Evolutionary conservation across 208 protist species (phyloP).

Genomic region (Trypanosoma lewisi): DNA sequence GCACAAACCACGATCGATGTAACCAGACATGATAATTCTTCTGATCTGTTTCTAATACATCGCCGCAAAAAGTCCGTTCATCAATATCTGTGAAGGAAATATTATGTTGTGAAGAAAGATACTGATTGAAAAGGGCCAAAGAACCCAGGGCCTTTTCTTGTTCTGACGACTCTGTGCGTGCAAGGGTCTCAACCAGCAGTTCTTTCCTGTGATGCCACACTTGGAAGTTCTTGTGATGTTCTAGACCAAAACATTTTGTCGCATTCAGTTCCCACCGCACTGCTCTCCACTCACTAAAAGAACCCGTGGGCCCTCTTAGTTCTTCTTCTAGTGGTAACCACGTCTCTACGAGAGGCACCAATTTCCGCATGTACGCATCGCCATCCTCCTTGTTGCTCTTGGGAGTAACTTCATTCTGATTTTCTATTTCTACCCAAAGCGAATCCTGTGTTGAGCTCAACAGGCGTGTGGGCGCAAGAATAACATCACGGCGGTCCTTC

Average conservation of each 20-base stretch:
- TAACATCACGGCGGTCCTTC: conserved; percentile 65
- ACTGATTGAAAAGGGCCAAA: conserved; percentile 17
- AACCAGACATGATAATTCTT: conserved; percentile 90
- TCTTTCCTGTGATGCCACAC: conserved; percentile 80
- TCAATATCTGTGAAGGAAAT: conserved; percentile 59
- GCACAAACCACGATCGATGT: conserved; percentile 70
- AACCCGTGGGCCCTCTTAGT: not conserved
- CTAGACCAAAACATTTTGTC: conserved; percentile 34
- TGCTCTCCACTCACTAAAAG: conserved; percentile 44
- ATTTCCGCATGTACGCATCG: not conserved
- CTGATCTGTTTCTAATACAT: conserved; percentile 46
- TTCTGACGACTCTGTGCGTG: conserved; percentile 8
- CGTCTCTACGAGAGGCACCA: conserved; percentile 9
- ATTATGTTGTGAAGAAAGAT: conserved; percentile 32
- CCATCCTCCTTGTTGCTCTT: not conserved
- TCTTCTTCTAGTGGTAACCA: conserved; percentile 20
- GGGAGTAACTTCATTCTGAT: not conserved
- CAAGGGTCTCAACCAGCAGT: conserved; percentile 46
- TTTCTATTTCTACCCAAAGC: conserved; percentile 1
- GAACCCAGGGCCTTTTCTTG: conserved; percentile 18
- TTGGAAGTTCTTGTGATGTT: conserved; percentile 82
- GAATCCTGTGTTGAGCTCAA: conserved; percentile 23
- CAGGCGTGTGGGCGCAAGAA: conserved; percentile 38
- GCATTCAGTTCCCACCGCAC: conserved; percentile 68
- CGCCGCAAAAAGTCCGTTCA: conserved; percentile 40